Evolutionary conservation across 345 rosid species (phyloP).

Genomic region (Heritiera fomes): DNA sequence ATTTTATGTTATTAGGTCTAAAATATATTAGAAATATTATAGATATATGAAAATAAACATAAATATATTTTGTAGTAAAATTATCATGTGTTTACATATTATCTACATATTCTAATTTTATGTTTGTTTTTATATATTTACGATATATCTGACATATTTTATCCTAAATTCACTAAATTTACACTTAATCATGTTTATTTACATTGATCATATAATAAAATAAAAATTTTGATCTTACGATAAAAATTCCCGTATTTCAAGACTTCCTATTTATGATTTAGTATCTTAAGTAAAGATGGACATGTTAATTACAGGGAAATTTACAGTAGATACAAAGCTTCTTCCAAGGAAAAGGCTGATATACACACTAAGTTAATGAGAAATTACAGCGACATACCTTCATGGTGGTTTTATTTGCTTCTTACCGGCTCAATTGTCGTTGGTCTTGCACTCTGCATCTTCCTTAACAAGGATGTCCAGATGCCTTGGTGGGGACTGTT

Average conservation of each 20-base stretch:
- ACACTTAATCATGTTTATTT: too few species aligned
- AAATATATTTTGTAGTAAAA: too few species aligned
- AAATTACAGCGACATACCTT: slow-evolving; percentile 43
- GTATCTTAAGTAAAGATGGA: background rate
- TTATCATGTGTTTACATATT: too few species aligned
- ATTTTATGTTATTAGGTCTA: too few species aligned
- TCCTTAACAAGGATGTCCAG: slow-evolving; percentile 41
- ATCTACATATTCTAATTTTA: too few species aligned
- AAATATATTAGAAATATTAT: too few species aligned
- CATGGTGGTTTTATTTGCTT: slow-evolving; percentile 48
- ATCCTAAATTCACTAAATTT: too few species aligned
- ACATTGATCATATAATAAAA: too few species aligned
- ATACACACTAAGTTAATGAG: slow-evolving; percentile 46
- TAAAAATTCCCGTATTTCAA: background rate
- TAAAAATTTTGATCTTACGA: too few species aligned
- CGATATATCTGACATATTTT: too few species aligned
- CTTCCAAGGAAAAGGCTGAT: slow-evolving; percentile 36
- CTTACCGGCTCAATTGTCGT: slow-evolving; percentile 28
- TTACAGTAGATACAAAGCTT: slow-evolving; percentile 33
- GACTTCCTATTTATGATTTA: background rate
- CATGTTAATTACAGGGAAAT: slow-evolving; percentile 37
- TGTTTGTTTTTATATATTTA: too few species aligned
- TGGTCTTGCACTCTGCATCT: slow-evolving; percentile 37
- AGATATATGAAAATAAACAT: too few species aligned
- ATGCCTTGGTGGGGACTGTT: slow-evolving; percentile 57